Evolutionary conservation across 1,284 basidiomycete species (phyloP), one percentile per base, ranked within the genome.

Genomic region (Ustilago crameri): DNA sequence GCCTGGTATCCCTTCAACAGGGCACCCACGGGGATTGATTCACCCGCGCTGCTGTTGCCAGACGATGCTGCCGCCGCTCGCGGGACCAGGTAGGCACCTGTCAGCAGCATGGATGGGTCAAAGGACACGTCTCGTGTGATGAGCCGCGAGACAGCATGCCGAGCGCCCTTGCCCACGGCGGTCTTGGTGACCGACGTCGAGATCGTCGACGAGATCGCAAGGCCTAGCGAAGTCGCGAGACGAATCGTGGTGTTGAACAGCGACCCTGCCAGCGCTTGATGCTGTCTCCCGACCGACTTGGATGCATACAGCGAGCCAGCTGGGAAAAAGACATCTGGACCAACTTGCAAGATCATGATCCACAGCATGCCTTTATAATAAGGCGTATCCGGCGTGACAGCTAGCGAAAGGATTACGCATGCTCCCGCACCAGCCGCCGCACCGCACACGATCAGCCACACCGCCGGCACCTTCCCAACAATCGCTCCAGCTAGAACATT

Each of bases 321-420:
- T 0, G 76, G 72, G 60, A 74, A 78, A 49, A 76, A 74, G 34
- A 73, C 45, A 37, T 82, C 80, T 1, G 79, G 63, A 1, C 55
- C 74, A 1, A 78, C 74, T 12, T 69, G 52, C 18, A 91, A 75
- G 65, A 90, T 86, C 37, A 92, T 89, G 0, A 90, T 88, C 4
- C 91, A 91, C 85, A 95, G 93, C 15, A 89, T 90, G 58, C 88
- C 91, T 1, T 88, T 88, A 92, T 92, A 94, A 82, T 91, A 95
- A 0, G 88, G 83, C 3, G 86, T 86, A 3, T 85, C 65, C 0
- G 89, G 87, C 15, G 88, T 78, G 59, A 93, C 89, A 5, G 91
- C 78, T 0, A 91, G 91, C 69, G 93, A 91, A 3, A 93, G 85
- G 30, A 79, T 71, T 20, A 88, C 50, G 23, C 71, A 88, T 0